Evolutionary conservation across 116 monocot genomes (phyloP), one percentile per base, ranked within the genome.

Genomic region (Cymodocea nodosa): DNA sequence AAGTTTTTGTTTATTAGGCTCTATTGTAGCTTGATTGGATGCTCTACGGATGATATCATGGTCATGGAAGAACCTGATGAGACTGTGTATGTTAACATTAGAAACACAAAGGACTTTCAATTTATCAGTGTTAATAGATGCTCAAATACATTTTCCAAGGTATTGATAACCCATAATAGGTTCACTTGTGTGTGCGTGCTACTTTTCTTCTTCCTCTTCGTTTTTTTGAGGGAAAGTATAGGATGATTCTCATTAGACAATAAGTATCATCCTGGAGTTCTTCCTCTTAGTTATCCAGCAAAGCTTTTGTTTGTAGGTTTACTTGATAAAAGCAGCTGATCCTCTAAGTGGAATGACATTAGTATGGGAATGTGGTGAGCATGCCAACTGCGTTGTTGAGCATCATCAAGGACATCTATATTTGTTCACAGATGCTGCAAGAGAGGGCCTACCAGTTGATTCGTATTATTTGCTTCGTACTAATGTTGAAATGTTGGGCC

Each of bases 21-120:
- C 19, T 91, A 76, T 71, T 97, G 87, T 81, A 91, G 91, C 73
- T 84, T 97, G 67, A 63, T 88, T 72, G 97, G 88, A 75, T 91
- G 85, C 37, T 73, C 57, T 54, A 82, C 82, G 50, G 84, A 84
- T 75, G 90, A 90, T 78, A 55, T 74, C 69, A 70, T 91, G 68
- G 80, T 97, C 73, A 68, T 97, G 77, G 97, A 97, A 78, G 97
- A 97, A 70, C 58, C 72, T 23, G 76, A 86, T 77, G 84, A 88
- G 74, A 77, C 77, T 68, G 79, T 85, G 22, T 84, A 72, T 79
- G 73, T 97, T 68, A 90, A 85, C 71, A 88, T 97, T 73, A 97
- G 91, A 80, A 87, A 80, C 66, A 97, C 97, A 56, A 97, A 97
- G 71, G 97, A 97, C 82, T 97, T 87, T 79, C 81, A 56, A 72